These are phyloP conservation scores for Backusella circina DNA, from an alignment of 192 early-diverging fungal species.

Conservation along the genomic window DNA sequence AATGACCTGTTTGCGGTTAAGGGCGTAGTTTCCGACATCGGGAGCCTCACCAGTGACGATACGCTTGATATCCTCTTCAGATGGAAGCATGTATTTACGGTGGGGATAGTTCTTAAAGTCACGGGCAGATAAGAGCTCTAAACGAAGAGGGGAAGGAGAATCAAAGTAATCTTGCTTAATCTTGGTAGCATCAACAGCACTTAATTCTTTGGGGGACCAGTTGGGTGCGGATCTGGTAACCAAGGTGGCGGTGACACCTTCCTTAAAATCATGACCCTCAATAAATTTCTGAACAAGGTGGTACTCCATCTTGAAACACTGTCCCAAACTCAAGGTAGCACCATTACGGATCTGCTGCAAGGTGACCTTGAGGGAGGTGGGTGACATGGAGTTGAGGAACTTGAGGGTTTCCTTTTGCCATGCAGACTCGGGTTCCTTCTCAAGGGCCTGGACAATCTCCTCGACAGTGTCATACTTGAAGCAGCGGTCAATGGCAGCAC, in stretches of 20 bases:
- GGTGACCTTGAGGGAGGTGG: constrained; percentile 87
- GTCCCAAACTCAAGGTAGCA: constrained; percentile 57
- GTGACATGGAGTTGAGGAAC: constrained; percentile 66
- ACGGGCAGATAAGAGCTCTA: constrained; percentile 38
- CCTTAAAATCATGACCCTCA: constrained; percentile 74
- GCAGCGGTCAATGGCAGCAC: constrained; percentile 76
- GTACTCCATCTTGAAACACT: constrained; percentile 87
- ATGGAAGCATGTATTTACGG: constrained; percentile 56
- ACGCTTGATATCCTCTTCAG: constrained; percentile 59
- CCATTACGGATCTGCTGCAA: constrained; percentile 80
- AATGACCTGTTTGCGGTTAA: constrained; percentile 54
- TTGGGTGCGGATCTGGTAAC: constrained; percentile 64
- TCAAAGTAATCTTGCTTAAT: constrained; percentile 59
- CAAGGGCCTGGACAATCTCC: constrained; percentile 77
- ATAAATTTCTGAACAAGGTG: constrained; percentile 76
- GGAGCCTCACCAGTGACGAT: constrained; percentile 63
- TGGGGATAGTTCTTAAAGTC: constrained; percentile 57
- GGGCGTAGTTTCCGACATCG: constrained; percentile 55
- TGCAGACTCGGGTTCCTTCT: constrained; percentile 57
- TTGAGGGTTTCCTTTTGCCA: constrained; percentile 72
- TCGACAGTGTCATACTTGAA: constrained; percentile 82
- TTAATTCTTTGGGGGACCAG: constrained; percentile 71
- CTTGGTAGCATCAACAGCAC: constrained; percentile 43
- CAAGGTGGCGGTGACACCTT: constrained; percentile 82
- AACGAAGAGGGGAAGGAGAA: constrained; percentile 14